Conservation (phyloP, 306 rosid species). For the Gastrolobium bilobum region DNA sequence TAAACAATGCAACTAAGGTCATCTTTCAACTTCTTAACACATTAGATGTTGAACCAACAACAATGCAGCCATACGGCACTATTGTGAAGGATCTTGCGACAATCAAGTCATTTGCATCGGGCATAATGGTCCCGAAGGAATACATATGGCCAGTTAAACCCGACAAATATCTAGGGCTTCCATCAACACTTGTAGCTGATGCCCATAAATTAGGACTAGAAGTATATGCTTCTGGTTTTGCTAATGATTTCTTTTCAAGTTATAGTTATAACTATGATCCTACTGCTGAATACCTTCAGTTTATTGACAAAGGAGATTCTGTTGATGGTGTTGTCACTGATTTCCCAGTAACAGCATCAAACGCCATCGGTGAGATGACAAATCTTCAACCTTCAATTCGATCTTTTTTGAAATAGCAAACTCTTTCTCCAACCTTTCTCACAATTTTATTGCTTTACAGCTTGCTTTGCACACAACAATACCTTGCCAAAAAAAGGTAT, state of each 20-base stretch:
- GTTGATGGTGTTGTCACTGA: conserved; percentile 92
- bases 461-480: conserved; percentile 68
- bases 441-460: conserved; percentile 56
- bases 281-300: conserved; percentile 75
- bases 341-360: conserved; percentile 76
- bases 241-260: conserved; percentile 68
- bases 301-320: conserved; percentile 61
- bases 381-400: conserved; percentile 20
- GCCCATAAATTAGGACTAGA: conserved; percentile 89
- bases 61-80: conserved; percentile 58
- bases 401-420: neutral
- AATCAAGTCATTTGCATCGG: conserved; percentile 77
- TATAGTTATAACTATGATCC: conserved; percentile 80
- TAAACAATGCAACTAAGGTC: conserved; percentile 62
- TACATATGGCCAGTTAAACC: conserved; percentile 67
- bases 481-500: conserved; percentile 65
- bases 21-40: conserved; percentile 65
- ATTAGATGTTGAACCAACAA: conserved; percentile 65
- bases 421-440: conserved; percentile 37
- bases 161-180: conserved; percentile 63
- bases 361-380: conserved; percentile 76
- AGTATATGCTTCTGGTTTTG: conserved; percentile 86
- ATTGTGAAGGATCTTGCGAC: conserved; percentile 63
- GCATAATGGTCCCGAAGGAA: conserved; percentile 85
- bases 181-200: conserved; percentile 72